Conservation (phyloP, 306 rosid genomes). For the Glycine tomentella region DNA sequence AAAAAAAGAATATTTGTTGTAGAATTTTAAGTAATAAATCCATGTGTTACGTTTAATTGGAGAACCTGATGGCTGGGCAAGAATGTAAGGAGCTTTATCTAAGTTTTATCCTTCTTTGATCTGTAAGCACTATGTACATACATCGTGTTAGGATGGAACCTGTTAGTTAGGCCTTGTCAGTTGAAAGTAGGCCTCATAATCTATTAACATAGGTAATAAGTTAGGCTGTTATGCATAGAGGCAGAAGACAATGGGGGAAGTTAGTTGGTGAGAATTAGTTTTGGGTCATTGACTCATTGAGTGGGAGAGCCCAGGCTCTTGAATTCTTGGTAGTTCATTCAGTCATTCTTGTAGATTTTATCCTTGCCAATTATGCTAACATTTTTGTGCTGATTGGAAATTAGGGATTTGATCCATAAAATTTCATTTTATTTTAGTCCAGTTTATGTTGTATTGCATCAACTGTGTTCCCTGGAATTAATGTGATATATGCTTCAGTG, state of each 20-base stretch:
- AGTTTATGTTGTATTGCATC: neutral
- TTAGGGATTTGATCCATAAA: neutral
- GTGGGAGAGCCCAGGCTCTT: neutral
- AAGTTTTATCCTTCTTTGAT: neutral
- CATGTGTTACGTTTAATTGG: neutral
- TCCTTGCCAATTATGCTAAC: no score
- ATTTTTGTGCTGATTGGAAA: no score
- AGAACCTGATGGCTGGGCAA: neutral
- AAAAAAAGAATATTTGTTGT: neutral
- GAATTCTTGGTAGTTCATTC: neutral
- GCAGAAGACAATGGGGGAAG: neutral
- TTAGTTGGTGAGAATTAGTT: constrained; percentile 4
- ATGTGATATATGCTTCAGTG: neutral
- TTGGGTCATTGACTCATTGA: neutral
- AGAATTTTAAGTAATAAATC: neutral
- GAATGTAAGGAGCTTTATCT: neutral
- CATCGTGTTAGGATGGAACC: neutral
- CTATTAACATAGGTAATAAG: neutral
- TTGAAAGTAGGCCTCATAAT: neutral
- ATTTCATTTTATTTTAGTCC: neutral
- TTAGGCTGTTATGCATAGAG: neutral
- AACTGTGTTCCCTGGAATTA: neutral
- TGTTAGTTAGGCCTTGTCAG: neutral
- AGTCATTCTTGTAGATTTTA: neutral
- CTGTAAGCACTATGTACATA: neutral